Percentiles rank a stretch among this genome's conserved stretches.
phyloP scores from a whole-genome alignment of 306 rosid genomes.

The Dryas drummondii region DNA sequence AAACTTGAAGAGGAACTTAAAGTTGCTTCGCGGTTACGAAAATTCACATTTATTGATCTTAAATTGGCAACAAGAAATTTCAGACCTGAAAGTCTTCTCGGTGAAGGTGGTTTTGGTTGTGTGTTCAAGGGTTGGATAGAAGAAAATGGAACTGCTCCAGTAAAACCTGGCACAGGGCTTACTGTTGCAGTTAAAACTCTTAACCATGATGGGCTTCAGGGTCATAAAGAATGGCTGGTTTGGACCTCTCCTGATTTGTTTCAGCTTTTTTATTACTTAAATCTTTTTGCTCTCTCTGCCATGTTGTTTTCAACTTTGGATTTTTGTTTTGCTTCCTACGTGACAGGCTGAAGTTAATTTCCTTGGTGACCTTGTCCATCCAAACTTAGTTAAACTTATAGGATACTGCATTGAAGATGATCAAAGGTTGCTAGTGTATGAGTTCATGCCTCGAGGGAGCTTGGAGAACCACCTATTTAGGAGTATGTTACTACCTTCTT shows the following conservation, averaged over 20 bases:
- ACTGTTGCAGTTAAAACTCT: slow-evolving; percentile 97
- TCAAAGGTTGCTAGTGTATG: slow-evolving; percentile 89
- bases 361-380: slow-evolving; percentile 92
- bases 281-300: slow-evolving; percentile 1
- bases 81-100: slow-evolving; percentile 98
- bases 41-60: slow-evolving; percentile 83
- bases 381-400: slow-evolving; percentile 83
- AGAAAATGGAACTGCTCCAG: slow-evolving; percentile 98
- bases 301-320: background rate
- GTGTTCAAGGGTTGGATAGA: slow-evolving; percentile 99
- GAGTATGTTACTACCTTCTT: slow-evolving; percentile 52
- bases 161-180: slow-evolving; percentile 98
- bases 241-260: slow-evolving; percentile 33
- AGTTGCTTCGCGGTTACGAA: slow-evolving; percentile 85
- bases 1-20: slow-evolving; percentile 92
- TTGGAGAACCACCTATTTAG: slow-evolving; percentile 94
- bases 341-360: slow-evolving; percentile 91
- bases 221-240: slow-evolving; percentile 99
- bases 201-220: slow-evolving; percentile 98
- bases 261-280: background rate
- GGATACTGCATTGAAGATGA: slow-evolving; percentile 98
- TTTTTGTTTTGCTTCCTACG: slow-evolving; percentile 29
- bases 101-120: slow-evolving; percentile 99
- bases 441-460: slow-evolving; percentile 99
- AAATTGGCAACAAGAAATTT: slow-evolving; percentile 94